Conservation (phyloP, 495 filamentous ascomycete genomes). For the Geoglossum glabrum region DNA sequence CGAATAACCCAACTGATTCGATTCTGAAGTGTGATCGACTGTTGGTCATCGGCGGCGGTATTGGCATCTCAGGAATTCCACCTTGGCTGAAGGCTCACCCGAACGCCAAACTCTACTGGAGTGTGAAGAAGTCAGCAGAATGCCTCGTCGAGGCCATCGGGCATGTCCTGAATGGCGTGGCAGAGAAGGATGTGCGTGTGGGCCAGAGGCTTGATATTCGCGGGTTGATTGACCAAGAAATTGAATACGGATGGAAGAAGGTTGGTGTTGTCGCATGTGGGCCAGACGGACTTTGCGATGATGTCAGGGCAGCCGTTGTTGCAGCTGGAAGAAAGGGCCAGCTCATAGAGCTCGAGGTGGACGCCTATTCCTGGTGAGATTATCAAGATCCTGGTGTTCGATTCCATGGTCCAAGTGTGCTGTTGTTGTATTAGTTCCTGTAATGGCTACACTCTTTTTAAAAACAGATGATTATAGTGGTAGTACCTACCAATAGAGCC, state of each 20-base stretch:
- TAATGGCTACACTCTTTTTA: too few relatives aligned
- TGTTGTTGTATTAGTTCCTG: too few relatives aligned
- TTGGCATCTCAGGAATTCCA: conserved; percentile 84
- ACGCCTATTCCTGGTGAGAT: too few relatives aligned
- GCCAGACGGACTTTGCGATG: conserved; percentile 71
- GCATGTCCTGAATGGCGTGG: conserved; percentile 65
- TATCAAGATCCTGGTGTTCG: too few relatives aligned
- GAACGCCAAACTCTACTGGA: conserved; percentile 42
- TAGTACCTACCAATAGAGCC: too few relatives aligned
- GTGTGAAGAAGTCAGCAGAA: conserved; percentile 47
- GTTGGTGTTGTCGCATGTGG: conserved; percentile 78
- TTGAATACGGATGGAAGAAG: conserved; percentile 55
- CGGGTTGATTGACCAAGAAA: conserved; percentile 59
- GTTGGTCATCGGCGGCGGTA: conserved; percentile 52
- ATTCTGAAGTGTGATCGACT: conserved; percentile 83
- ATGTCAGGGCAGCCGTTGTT: conserved; percentile 48
- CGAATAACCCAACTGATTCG: conserved; percentile 70
- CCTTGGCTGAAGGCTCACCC: conserved; percentile 65
- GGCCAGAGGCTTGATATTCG: conserved; percentile 89
- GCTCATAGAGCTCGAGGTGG: too few relatives aligned
- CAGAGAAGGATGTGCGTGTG: conserved; percentile 81
- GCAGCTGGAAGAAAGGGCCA: too few relatives aligned
- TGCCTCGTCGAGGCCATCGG: conserved; percentile 39
- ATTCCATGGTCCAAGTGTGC: too few relatives aligned
- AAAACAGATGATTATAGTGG: too few relatives aligned